phyloP scores from a whole-genome alignment of 331 rosid species.

The Saraca asoca region DNA sequence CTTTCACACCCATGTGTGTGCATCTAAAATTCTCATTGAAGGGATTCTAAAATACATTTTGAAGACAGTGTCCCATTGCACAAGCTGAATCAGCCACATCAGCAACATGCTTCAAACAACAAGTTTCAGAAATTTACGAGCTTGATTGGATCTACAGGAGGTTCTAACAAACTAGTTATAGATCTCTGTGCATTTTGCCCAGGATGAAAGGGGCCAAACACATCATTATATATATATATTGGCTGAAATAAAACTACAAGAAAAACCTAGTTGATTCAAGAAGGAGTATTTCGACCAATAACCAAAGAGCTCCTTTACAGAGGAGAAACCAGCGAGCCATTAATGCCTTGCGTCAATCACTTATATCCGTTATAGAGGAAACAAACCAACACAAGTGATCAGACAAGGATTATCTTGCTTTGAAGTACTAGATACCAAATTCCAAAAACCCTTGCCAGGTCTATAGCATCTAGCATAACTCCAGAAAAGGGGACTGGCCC shows the following conservation, averaged over 20 bases:
- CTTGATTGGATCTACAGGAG: not conserved
- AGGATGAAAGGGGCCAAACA: not conserved
- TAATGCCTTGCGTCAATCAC: slow-evolving; percentile 9
- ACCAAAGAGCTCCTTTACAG: not conserved
- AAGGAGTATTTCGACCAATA: not conserved
- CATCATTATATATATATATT: too few species aligned
- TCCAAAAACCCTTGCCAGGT: slow-evolving; percentile 1
- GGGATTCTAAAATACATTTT: too few species aligned
- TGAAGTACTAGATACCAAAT: not conserved
- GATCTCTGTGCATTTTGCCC: not conserved
- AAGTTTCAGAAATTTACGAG: not conserved
- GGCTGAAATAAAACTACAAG: too few species aligned
- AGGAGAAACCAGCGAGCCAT: not conserved
- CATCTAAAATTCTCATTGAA: too few species aligned
- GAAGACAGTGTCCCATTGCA: not conserved
- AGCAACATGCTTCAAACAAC: not conserved
- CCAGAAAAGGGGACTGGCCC: slow-evolving; percentile 14
- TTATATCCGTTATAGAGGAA: not conserved
- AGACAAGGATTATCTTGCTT: not conserved
- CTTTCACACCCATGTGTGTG: too few species aligned
- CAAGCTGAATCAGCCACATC: not conserved
- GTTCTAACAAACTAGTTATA: not conserved
- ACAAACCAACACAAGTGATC: not conserved
- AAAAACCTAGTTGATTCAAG: not conserved
- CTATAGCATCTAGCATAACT: slow-evolving; percentile 1